Conservation (phyloP, 108 stramenopile genomes). For the Fistulifera solaris region DNA sequence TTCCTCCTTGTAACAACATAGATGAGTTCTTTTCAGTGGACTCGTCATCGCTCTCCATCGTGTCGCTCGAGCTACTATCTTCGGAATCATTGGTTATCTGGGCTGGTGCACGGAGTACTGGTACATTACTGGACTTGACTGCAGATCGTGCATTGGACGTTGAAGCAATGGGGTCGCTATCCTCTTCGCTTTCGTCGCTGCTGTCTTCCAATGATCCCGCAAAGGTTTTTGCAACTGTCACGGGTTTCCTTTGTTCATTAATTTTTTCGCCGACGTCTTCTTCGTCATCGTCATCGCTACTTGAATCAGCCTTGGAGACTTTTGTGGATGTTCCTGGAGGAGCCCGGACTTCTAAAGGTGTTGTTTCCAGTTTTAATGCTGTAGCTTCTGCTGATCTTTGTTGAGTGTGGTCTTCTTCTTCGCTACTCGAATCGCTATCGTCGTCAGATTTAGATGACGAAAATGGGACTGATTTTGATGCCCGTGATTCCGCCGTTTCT, state of each 20-base stretch:
- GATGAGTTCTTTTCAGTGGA: neutral
- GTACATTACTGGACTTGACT: neutral
- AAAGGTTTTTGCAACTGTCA: too few species aligned
- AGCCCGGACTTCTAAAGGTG: neutral
- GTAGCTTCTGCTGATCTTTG: too few species aligned
- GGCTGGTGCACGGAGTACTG: neutral
- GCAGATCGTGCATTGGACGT: neutral
- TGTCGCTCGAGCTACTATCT: neutral
- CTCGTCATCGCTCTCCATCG: neutral
- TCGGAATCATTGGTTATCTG: neutral
- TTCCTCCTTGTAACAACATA: neutral
- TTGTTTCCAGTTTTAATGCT: neutral
- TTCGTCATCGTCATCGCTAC: neutral
- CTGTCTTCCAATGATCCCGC: too few species aligned
- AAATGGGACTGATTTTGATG: neutral
- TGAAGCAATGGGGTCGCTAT: neutral
- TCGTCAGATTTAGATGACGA: neutral
- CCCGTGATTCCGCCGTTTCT: neutral
- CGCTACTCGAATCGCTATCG: conserved; percentile 2
- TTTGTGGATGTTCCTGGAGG: too few species aligned
- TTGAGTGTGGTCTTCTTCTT: neutral
- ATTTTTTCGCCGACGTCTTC: neutral
- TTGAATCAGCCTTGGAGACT: neutral
- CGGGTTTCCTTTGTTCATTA: too few species aligned
- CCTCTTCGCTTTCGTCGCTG: neutral